These are phyloP conservation scores for Aphanomyces cochlioides DNA, from an alignment of 352 stramenopile species.

Conservation along the genomic window DNA sequence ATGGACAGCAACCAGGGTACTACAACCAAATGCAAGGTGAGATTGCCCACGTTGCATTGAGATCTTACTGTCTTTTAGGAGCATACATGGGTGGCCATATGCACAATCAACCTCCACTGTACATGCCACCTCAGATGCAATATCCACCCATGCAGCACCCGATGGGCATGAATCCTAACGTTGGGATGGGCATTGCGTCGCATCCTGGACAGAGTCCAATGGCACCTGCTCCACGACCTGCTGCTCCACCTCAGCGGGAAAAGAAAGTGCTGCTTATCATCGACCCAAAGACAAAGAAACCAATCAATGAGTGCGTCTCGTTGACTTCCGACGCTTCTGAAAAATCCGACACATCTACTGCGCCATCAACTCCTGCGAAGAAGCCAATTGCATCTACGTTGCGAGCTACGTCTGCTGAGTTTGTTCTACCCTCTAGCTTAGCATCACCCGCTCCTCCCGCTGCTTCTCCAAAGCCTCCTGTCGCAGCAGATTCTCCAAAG, in stretches of 20 bases:
- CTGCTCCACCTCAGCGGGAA: slow-evolving; percentile 36
- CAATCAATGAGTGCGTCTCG: slow-evolving; percentile 36
- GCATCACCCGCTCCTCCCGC: background rate
- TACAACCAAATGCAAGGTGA: background rate
- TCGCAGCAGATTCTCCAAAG: background rate
- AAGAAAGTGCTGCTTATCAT: slow-evolving; percentile 48
- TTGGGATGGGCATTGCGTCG: background rate
- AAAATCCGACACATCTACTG: slow-evolving; percentile 15
- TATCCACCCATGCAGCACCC: background rate
- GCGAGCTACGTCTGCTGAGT: background rate
- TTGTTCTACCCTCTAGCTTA: background rate
- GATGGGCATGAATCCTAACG: slow-evolving; percentile 22
- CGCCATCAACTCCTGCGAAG: slow-evolving; percentile 29
- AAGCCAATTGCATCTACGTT: slow-evolving; percentile 31
- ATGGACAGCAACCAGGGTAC: slow-evolving; percentile 12
- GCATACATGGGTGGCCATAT: slow-evolving; percentile 1
- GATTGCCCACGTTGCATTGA: no score
- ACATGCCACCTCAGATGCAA: background rate
- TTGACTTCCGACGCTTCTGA: slow-evolving; percentile 33
- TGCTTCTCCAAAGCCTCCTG: background rate
- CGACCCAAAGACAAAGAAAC: slow-evolving; percentile 49
- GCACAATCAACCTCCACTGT: background rate
- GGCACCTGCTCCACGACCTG: background rate
- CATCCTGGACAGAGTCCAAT: slow-evolving; percentile 2
- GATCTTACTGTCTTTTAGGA: background rate